Evolutionary conservation across 108 stramenopile species (phyloP).

Genomic region (Discostella pseudostelligera): DNA sequence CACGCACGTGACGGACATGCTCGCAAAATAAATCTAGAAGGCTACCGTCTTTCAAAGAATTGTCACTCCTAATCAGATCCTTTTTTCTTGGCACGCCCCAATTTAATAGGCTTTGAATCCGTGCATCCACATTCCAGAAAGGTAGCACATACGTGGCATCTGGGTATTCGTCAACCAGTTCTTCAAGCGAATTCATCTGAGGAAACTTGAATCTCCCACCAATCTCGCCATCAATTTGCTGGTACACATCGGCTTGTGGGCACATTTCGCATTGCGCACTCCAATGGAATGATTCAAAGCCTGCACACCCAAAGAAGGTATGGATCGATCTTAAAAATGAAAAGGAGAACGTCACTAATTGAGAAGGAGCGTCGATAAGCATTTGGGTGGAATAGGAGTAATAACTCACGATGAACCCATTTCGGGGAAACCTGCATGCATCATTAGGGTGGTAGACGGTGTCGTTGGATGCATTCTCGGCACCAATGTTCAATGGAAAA

Average conservation of each 20-base stretch:
- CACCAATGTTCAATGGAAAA: neutral
- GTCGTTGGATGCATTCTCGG: too few relatives aligned
- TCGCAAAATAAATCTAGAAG: conserved; percentile 20
- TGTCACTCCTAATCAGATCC: too few relatives aligned
- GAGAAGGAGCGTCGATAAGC: too few relatives aligned
- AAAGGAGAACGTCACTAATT: too few relatives aligned
- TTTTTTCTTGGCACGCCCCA: too few relatives aligned
- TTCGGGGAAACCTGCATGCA: neutral
- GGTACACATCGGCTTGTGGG: conserved; percentile 19
- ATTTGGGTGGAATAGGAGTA: too few relatives aligned
- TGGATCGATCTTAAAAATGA: neutral
- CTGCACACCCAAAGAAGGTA: conserved; percentile 1
- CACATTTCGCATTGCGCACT: too few relatives aligned
- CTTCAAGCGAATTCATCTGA: conserved; percentile 11
- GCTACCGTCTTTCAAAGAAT: too few relatives aligned
- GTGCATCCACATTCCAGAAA: conserved; percentile 20
- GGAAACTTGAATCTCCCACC: neutral
- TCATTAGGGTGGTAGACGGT: too few relatives aligned
- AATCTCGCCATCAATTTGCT: neutral
- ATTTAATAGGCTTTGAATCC: conserved; percentile 16
- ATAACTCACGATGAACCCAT: neutral
- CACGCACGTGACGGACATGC: conserved; percentile 23
- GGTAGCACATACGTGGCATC: conserved; percentile 31
- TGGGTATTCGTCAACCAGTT: conserved; percentile 12
- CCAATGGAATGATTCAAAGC: neutral